Conservation (phyloP, 306 rosid genomes). For the Calophaca sinica region DNA sequence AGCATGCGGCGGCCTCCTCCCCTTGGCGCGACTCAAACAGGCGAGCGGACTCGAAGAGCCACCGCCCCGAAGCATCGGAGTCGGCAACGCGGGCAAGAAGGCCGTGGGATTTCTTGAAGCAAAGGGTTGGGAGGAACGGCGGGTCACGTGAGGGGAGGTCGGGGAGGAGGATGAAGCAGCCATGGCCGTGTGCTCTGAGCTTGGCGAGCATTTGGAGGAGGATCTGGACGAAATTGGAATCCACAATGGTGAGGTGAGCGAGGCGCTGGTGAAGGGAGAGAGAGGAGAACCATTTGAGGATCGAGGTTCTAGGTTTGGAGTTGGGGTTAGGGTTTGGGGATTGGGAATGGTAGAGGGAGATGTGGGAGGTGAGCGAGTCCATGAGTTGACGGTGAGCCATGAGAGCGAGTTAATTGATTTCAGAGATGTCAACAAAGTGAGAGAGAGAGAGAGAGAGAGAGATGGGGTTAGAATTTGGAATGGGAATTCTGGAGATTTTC, state of each 20-base stretch:
- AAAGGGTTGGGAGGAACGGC: conserved; percentile 67
- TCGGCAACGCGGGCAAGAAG: conserved; percentile 67
- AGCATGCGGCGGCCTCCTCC: conserved; percentile 56
- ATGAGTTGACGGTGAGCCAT: conserved; percentile 78
- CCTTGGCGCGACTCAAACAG: conserved; percentile 76
- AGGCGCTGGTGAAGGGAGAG: conserved; percentile 77
- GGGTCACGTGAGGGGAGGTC: conserved; percentile 67
- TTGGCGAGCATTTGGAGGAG: conserved; percentile 71
- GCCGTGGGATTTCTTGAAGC: conserved; percentile 77
- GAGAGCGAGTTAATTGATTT: conserved; percentile 41
- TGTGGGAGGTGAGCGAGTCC: conserved; percentile 85
- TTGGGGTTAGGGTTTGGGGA: conserved; percentile 36
- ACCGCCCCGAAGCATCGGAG: conserved; percentile 47
- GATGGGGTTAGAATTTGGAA: not conserved
- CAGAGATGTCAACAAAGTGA: too few relatives aligned
- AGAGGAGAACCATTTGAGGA: conserved; percentile 85
- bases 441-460: not conserved
- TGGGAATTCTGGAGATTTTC: not conserved
- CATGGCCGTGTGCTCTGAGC: conserved; percentile 61
- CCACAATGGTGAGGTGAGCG: conserved; percentile 72
- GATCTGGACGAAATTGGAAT: conserved; percentile 63
- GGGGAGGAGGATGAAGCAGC: conserved; percentile 79
- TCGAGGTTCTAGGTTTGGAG: conserved; percentile 60
- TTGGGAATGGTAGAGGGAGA: conserved; percentile 78
- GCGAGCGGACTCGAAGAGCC: conserved; percentile 53